Evolutionary conservation across 495 filamentous ascomycete species (phyloP).

Genomic region (Hypoxylon rickii): DNA sequence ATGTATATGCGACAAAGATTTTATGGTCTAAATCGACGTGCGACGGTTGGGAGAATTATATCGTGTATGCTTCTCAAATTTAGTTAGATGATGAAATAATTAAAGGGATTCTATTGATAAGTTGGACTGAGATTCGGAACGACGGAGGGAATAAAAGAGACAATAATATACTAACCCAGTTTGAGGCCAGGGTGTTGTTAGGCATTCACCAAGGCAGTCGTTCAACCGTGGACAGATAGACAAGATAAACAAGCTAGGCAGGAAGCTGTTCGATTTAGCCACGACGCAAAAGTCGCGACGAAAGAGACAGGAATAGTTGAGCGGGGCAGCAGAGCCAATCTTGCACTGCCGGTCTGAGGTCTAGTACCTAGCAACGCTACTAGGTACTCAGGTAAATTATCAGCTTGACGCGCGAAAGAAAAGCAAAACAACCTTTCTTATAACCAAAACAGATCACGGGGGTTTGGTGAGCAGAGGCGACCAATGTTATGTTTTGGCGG

Average conservation of each 20-base stretch:
- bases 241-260: slow-evolving; percentile 1
- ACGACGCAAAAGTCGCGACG: slow-evolving; percentile 25
- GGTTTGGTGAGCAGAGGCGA: slow-evolving; percentile 1
- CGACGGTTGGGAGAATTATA: slow-evolving; percentile 16
- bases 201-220: slow-evolving; percentile 14
- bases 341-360: too few species aligned
- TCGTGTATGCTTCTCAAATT: not conserved
- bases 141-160: too few species aligned
- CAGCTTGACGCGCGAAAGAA: not conserved
- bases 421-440: not conserved
- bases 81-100: slow-evolving; percentile 4
- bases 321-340: slow-evolving; percentile 23
- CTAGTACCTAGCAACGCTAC: too few species aligned
- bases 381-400: too few species aligned
- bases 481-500: too few species aligned
- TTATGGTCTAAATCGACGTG: slow-evolving; percentile 21
- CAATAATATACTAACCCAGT: slow-evolving; percentile 19
- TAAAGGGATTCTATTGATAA: not conserved
- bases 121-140: not conserved
- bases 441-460: not conserved
- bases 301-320: slow-evolving; percentile 13
- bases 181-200: slow-evolving; percentile 27
- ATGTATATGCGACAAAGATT: slow-evolving; percentile 22
- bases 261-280: slow-evolving; percentile 29
- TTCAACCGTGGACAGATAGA: slow-evolving; percentile 9